phyloP scores from a whole-genome alignment of 2,329 filamentous ascomycete genomes.

The Fusarium subglutinans region DNA sequence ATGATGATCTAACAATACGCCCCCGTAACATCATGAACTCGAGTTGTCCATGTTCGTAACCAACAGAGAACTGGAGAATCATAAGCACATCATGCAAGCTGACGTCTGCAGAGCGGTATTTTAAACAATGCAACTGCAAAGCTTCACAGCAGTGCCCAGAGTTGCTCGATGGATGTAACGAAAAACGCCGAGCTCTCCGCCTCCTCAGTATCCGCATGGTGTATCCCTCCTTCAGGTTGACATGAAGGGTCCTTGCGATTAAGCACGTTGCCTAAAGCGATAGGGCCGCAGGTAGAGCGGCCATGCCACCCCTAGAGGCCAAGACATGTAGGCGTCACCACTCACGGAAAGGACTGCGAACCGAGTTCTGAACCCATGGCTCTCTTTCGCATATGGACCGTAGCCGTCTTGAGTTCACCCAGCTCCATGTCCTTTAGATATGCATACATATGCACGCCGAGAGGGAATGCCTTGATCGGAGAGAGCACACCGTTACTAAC shows the following conservation, averaged over 20 bases:
- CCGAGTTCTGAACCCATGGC: neutral
- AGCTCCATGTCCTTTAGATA: neutral
- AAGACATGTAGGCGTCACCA: slow-evolving; percentile 6
- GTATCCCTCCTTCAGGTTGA: neutral
- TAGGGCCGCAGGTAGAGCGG: neutral
- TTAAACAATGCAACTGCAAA: slow-evolving; percentile 1
- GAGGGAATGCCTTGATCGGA: slow-evolving; percentile 7
- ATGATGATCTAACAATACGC: slow-evolving; percentile 12
- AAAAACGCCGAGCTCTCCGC: neutral
- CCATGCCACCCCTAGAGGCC: neutral
- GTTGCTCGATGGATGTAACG: neutral
- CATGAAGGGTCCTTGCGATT: slow-evolving; percentile 4
- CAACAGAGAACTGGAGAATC: neutral
- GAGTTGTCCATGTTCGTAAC: neutral
- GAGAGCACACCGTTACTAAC: slow-evolving; percentile 11
- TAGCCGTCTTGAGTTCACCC: neutral
- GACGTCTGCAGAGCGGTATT: slow-evolving; percentile 12
- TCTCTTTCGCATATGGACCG: neutral
- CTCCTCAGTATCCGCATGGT: neutral
- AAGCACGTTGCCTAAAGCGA: slow-evolving; percentile 1
- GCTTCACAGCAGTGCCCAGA: neutral
- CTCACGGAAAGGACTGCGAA: slow-evolving; percentile 5
- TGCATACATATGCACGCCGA: slow-evolving; percentile 16
- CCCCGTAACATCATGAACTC: neutral
- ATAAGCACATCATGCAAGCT: slow-evolving; percentile 19